Evolutionary conservation across 441 rosid species (phyloP), one percentile per base, ranked within the genome.

Genomic region (Metrosideros polymorpha): DNA sequence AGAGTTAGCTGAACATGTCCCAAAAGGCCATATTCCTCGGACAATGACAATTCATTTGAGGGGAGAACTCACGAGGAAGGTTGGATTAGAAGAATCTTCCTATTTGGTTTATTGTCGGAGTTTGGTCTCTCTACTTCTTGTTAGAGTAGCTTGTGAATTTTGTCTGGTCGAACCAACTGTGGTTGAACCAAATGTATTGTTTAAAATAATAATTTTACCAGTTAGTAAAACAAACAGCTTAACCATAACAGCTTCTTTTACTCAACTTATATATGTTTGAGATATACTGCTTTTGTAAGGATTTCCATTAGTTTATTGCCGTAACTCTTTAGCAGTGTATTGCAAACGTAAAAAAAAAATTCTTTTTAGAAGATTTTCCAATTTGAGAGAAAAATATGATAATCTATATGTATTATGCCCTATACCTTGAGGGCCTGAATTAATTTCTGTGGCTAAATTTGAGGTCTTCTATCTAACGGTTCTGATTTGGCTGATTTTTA

Each of bases 11-110:
- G 99, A 98, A 88, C 99, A 98, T 86, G 99, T 98, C 71, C 99
- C 99, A 66, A 97, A 97, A 90, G 99, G 99, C 86, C 99, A 98
- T 89, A 98, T 98, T 89, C 99, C 99, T 2, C 91, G 99, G 87
- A 91, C 99, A 53, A 98, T 98, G 99, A 93, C 97, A 19, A 92
- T 98, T 92, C 99, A 98, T 93, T 93, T 98, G 82, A 93, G 99
- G 93, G 99, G 99, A 85, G 99, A 98, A 88, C 93, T 96, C 85
- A 98, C 99, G 6, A 96, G 99, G 92, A 96, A 96, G 99, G 99
- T 97, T 84, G 79, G 90, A 39, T 0, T 35, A 39, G 79, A 71
- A 39, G 47, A 39, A 35, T 71, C 77, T 82, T 82, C 47, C 15
- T 10, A 19, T 39, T 71, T 71, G 47, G 84, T 82, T 82, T 51